phyloP scores from a whole-genome alignment of 345 rosid genomes.

The Eutrema heterophyllum region DNA sequence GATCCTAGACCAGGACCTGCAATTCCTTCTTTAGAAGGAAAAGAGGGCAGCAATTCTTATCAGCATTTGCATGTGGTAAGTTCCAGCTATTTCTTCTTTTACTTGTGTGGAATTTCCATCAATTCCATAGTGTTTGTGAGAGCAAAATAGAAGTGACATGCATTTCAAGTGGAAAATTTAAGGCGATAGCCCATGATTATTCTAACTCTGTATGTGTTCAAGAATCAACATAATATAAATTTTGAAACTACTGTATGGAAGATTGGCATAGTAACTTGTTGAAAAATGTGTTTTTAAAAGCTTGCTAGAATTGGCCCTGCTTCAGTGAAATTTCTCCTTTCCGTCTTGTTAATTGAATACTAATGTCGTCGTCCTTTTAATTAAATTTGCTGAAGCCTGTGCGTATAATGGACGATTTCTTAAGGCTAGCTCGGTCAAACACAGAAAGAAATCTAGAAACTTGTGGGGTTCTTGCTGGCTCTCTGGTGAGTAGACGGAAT shows the following conservation, averaged over 20 bases:
- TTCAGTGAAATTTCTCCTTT: not conserved
- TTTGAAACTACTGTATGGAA: not conserved
- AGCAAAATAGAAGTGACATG: not conserved
- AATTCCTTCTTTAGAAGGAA: slow-evolving; percentile 49
- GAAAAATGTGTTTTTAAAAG: not conserved
- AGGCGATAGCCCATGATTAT: not conserved
- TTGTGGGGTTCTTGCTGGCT: slow-evolving; percentile 93
- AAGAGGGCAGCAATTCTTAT: slow-evolving; percentile 47
- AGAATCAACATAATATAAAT: not conserved
- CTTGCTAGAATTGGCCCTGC: not conserved
- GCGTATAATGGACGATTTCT: slow-evolving; percentile 79
- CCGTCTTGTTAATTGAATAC: not conserved
- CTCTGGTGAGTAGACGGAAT: slow-evolving; percentile 51
- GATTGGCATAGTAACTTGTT: not conserved
- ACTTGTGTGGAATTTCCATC: not conserved
- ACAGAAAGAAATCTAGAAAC: slow-evolving; percentile 90
- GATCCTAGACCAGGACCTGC: slow-evolving; percentile 99
- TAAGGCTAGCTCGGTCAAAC: slow-evolving; percentile 72
- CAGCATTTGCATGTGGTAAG: slow-evolving; percentile 89
- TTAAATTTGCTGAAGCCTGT: slow-evolving; percentile 57
- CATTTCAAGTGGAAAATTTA: not conserved
- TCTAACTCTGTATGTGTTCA: not conserved
- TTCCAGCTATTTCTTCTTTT: slow-evolving; percentile 2
- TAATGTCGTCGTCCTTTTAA: slow-evolving; percentile 3
- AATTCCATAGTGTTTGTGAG: not conserved